Percentiles rank a stretch among this genome's conserved stretches.
Conservation (phyloP, 2,329 filamentous ascomycete genomes). For the Colletotrichum chrysophilum region DNA sequence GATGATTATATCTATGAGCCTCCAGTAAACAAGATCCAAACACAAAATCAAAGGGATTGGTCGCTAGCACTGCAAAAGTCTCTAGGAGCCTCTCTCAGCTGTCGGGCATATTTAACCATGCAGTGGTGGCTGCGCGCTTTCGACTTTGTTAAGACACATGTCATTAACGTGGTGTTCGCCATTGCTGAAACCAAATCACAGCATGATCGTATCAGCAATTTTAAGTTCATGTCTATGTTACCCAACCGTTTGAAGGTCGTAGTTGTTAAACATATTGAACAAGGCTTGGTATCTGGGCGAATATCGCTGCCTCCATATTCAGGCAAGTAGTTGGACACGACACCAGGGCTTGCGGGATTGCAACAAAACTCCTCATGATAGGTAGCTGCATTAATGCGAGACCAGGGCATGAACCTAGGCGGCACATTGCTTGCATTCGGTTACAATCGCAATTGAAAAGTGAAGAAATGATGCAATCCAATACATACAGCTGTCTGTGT, state of each 20-base stretch:
- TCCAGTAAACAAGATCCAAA: neutral
- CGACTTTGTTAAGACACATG: rapidly evolving
- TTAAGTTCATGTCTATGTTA: no score
- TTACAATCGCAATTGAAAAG: rapidly evolving
- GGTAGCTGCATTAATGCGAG: rapidly evolving
- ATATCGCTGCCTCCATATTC: rapidly evolving
- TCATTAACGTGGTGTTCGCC: rapidly evolving
- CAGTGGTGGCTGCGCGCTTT: neutral
- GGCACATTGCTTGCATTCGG: rapidly evolving
- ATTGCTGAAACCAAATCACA: rapidly evolving
- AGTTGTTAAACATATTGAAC: neutral
- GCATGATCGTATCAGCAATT: neutral
- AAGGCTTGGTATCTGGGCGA: neutral
- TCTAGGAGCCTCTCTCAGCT: rapidly evolving
- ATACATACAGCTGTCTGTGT: rapidly evolving
- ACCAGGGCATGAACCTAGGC: rapidly evolving
- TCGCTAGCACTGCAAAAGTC: rapidly evolving
- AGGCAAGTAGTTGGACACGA: rapidly evolving
- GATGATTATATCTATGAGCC: rapidly evolving
- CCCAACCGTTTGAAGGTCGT: no score
- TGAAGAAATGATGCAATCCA: rapidly evolving
- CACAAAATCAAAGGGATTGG: neutral
- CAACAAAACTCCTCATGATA: neutral
- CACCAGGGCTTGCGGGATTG: rapidly evolving
- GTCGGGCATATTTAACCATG: no score